Conservation (phyloP, 345 rosid species). For the Psidium guajava region DNA sequence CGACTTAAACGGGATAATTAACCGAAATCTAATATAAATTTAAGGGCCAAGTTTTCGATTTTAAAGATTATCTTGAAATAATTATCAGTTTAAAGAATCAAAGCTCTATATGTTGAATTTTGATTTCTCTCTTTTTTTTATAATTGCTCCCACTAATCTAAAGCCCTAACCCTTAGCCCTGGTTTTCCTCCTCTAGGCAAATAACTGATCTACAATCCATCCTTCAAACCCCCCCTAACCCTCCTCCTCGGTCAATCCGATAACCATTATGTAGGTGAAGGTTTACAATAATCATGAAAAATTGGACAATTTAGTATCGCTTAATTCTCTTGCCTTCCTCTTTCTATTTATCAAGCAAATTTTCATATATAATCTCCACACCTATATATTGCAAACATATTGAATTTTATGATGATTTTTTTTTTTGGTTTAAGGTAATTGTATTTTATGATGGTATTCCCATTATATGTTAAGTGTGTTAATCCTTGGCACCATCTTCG, state of each 20-base stretch:
- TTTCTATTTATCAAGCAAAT: background rate
- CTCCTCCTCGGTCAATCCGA: background rate
- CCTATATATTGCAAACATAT: too few species aligned
- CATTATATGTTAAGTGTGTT: background rate
- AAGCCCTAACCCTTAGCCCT: background rate
- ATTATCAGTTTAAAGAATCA: background rate
- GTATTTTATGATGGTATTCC: background rate
- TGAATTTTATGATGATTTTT: background rate
- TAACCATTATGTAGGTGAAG: background rate
- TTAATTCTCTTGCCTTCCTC: background rate
- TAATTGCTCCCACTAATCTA: background rate
- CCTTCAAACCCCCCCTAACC: background rate
- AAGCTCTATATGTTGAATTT: background rate
- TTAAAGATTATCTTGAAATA: background rate
- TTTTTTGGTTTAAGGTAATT: background rate
- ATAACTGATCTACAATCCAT: too few species aligned
- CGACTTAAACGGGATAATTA: background rate
- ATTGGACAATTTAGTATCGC: background rate
- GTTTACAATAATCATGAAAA: background rate
- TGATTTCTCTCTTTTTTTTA: background rate
- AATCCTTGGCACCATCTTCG: background rate
- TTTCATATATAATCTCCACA: background rate
- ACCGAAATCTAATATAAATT: background rate
- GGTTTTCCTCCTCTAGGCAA: too few species aligned
- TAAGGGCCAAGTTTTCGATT: background rate